Conservation (phyloP, 768 basidiomycete genomes). For the Boletus sp. region DNA sequence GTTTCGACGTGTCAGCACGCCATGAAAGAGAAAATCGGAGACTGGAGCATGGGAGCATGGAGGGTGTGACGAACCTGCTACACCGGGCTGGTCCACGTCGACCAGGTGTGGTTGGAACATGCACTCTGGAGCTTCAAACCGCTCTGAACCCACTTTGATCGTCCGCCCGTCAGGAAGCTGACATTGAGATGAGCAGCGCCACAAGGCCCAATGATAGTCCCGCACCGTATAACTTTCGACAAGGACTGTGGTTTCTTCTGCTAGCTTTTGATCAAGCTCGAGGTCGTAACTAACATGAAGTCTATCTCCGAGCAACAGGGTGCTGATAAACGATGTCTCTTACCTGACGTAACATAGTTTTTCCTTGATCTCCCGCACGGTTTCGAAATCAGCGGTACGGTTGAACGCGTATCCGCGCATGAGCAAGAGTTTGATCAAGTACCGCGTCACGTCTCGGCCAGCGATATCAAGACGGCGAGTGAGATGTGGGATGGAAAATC, state of each 20-base stretch:
- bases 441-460: slow-evolving; percentile 96
- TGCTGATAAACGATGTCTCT: slow-evolving; percentile 13
- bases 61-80: slow-evolving; percentile 64
- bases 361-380: slow-evolving; percentile 98
- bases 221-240: slow-evolving; percentile 94
- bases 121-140: slow-evolving; percentile 98
- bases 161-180: slow-evolving; percentile 93
- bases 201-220: background rate
- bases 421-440: slow-evolving; percentile 97
- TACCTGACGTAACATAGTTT: slow-evolving; percentile 97
- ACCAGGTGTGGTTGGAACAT: slow-evolving; percentile 99
- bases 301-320: background rate
- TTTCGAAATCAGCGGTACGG: slow-evolving; percentile 98
- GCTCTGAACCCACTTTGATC: slow-evolving; percentile 97
- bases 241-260: slow-evolving; percentile 94
- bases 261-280: slow-evolving; percentile 87
- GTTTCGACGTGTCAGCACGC: background rate
- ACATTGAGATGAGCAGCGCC: slow-evolving; percentile 4
- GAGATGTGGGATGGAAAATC: slow-evolving; percentile 92
- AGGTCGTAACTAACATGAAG: slow-evolving; percentile 74
- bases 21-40: background rate
- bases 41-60: background rate
- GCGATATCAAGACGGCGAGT: slow-evolving; percentile 95
- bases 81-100: slow-evolving; percentile 93
- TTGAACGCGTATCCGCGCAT: slow-evolving; percentile 99